Evolutionary conservation across 192 early-diverging fungal species (phyloP).

Genomic region (Dissophora ornata): DNA sequence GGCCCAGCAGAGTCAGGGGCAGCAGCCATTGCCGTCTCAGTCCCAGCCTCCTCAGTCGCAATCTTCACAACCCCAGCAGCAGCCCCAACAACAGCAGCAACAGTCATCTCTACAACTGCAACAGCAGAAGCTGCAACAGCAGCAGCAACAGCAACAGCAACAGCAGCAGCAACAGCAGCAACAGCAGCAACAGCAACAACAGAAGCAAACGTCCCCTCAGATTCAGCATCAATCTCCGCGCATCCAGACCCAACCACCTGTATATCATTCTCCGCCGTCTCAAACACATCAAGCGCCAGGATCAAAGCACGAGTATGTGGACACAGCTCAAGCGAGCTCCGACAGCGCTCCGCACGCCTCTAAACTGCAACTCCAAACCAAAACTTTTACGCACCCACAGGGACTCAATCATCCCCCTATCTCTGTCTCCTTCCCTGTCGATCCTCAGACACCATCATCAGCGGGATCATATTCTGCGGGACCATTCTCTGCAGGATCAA

Average conservation of each 20-base stretch:
- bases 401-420: background rate
- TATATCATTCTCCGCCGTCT: conserved; percentile 2
- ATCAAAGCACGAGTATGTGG: conserved; percentile 28
- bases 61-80: background rate
- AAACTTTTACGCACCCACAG: background rate
- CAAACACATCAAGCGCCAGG: background rate
- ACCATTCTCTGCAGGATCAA: background rate
- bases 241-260: background rate
- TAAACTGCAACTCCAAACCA: background rate
- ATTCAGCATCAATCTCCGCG: conserved; percentile 2
- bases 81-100: conserved; percentile 7
- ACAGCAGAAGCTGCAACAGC: background rate
- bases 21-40: background rate
- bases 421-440: background rate
- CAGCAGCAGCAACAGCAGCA: no score
- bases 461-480: background rate
- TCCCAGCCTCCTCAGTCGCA: conserved; percentile 1
- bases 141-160: no score
- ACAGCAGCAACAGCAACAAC: no score
- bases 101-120: conserved; percentile 1
- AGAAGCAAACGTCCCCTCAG: no score
- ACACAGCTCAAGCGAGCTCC: background rate
- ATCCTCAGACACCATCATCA: background rate
- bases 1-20: conserved; percentile 6
- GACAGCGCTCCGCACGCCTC: background rate